Base-by-base conservation (phyloP, 1,284 basidiomycete species). In the Trichosporon sp. region DNA sequence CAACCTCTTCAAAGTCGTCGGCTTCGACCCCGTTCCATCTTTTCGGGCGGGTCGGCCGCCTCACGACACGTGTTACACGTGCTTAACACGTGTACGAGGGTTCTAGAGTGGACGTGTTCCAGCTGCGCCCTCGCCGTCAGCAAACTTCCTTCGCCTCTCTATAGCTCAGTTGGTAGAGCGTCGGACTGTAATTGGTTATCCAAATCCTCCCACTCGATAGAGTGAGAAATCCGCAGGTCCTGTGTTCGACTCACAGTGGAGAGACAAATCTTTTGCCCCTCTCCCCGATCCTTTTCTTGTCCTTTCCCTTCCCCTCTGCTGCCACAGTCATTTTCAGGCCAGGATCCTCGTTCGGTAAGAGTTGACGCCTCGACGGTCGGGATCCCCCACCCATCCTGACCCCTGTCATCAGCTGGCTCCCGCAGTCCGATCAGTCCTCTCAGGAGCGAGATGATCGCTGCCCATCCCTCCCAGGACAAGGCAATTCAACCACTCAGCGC, bases 211-310 rank as follows among this genome's bases (percentile, higher is more conserved):
- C 56, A 61, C 56, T 11, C 26, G 14, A 61, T 32, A 4, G 26
- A 11, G 56, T 61, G 56, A 61, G 56, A 32, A 12, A 61, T 68
- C 67, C 67, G 67, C 46, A 51, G 67, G 67, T 68, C 67, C 67
- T 56, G 54, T 68, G 67, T 68, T 68, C 67, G 67, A 68, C 56
- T 68, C 67, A 68, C 54, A 56, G 67, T 68, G 56, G 67, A 56
- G 67, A 68, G 67, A 68, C 16, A 19, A 14, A 43, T 31, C 56
- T 67, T 66, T 66, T 66, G 51, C 51, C 51, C 51, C 51, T 19
- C 26, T n/a, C 4, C 26, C 26, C 26, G 26, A 26, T 19, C 48
- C 40, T 11, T 11, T 16, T 43, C 14, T 11, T 11, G 11, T 43
- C 40, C 40, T 26, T 26, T 26, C 26, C 26, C 2, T 26, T 26